Percentiles rank a stretch among this genome's conserved stretches.
phyloP scores from a whole-genome alignment of 2,329 filamentous ascomycete genomes.

The Hypoxylon sp. region DNA sequence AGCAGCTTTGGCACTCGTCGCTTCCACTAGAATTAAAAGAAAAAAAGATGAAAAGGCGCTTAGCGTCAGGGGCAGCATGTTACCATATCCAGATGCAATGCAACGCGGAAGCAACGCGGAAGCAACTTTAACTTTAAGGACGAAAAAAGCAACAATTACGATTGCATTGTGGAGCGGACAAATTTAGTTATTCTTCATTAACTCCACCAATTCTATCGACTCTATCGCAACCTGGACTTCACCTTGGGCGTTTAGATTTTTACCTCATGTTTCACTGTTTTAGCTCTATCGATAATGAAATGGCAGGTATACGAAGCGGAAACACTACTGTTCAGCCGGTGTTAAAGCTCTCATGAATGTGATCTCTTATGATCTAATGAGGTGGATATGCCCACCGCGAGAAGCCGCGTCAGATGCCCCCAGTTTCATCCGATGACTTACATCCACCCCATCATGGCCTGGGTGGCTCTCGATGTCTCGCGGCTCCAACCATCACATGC shows the following conservation, averaged over 20 bases:
- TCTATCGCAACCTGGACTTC: constrained; percentile 5
- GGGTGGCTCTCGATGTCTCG: constrained; percentile 38
- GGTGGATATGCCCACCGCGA: constrained; percentile 14
- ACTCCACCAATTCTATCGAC: too few species aligned
- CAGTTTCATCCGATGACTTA: constrained; percentile 29
- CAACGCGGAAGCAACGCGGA: constrained; percentile 32
- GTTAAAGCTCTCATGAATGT: background rate
- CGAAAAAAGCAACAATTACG: too few species aligned
- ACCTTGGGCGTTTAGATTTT: too few species aligned
- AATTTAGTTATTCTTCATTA: too few species aligned
- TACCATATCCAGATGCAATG: constrained; percentile 22
- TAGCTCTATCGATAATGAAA: too few species aligned
- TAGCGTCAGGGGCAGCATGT: constrained; percentile 32
- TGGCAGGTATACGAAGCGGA: too few species aligned
- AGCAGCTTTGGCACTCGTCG: constrained; percentile 3
- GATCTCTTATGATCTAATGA: background rate
- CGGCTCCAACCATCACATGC: constrained; percentile 43
- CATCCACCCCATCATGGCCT: too few species aligned
- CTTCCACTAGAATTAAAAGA: constrained; percentile 19
- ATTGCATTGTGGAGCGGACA: too few species aligned
- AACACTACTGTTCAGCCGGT: too few species aligned
- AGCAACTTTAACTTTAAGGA: constrained; percentile 20
- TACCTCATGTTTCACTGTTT: too few species aligned
- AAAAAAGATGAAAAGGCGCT: constrained; percentile 26
- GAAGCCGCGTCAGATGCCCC: constrained; percentile 33